Base-by-base conservation (phyloP, 2,329 filamentous ascomycete species). In the Knufia fluminis region DNA sequence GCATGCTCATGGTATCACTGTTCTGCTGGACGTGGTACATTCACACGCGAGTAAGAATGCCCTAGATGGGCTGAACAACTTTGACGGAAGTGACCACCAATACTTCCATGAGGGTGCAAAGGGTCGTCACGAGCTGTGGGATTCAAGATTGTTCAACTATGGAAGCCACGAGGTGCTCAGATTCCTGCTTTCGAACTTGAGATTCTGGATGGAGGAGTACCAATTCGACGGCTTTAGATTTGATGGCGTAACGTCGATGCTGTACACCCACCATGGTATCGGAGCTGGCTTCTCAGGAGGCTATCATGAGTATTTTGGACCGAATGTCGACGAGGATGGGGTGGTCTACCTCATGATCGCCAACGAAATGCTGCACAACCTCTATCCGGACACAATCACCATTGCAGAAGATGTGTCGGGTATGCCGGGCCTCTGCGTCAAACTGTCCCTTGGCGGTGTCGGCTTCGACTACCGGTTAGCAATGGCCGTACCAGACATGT, bases 121-220 rank as follows among this genome's bases (percentile, higher is more conserved):
- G 66, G 92, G 92, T 23, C 79, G 80, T 47, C 92, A 98, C 64
- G 89, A 95, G 36, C 76, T 94, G 46, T 98, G 92, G 92, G 92
- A 97, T 64, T 95, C 88, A 67, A 80, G 92, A 52, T 72, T 98
- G 49, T 98, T 98, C 76, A 98, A 98, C 72, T 98, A 97, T 64
- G 91, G 90, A 24, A 80, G 80, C 61, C 89, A 97, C 61, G 92
- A 98, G 65, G 92, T 98, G 19, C 68, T 97, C 64, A 80, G 92
- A n/a, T 98, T 98, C 70, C 73, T 98, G 40, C 74, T 98, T 22
- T 96, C 90, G 66, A 98, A 98, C 65, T 71, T 98, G 51, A 80
- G 91, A 20, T 98, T 95, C 72, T 98, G 92, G 90, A 97, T 98
- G 90, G 91, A 97, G 50, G 90, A 96, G 69, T 98, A 96, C 62